Conservation (phyloP, 495 filamentous ascomycete genomes). For the Podospora pseudopauciseta region DNA sequence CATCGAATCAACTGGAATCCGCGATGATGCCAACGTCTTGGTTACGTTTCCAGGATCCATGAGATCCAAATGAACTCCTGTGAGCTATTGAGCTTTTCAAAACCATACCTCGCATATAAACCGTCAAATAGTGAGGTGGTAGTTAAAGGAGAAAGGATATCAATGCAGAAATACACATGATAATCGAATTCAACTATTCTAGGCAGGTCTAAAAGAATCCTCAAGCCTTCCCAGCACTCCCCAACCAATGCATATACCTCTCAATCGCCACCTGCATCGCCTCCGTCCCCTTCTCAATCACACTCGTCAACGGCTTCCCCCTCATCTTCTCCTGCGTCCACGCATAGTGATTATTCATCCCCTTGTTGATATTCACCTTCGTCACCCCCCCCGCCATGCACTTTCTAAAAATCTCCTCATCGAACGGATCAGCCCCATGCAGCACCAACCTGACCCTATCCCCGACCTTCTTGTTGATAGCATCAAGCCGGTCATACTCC, state of each 20-base stretch:
- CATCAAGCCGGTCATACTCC: conserved; percentile 65
- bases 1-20: no score
- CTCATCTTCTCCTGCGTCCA: conserved; percentile 63
- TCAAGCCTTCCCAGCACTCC: conserved; percentile 60
- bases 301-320: conserved; percentile 62
- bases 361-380: conserved; percentile 82
- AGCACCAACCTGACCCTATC: conserved; percentile 64
- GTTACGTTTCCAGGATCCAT: no score
- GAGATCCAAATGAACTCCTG: no score
- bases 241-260: conserved; percentile 68
- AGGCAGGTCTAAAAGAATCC: not conserved
- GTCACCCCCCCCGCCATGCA: conserved; percentile 69
- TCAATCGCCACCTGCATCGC: conserved; percentile 75
- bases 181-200: not conserved
- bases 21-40: no score
- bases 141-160: no score
- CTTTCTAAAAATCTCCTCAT: conserved; percentile 60
- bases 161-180: not conserved
- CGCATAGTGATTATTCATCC: conserved; percentile 69
- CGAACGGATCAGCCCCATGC: conserved; percentile 76
- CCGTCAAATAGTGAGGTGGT: no score
- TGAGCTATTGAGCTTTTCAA: no score
- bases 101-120: no score
- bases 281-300: conserved; percentile 69
- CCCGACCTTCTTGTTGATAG: conserved; percentile 60